These are phyloP conservation scores for Lepiota brunneoincarnata DNA, from an alignment of 768 basidiomycete species.

Conservation along the genomic window DNA sequence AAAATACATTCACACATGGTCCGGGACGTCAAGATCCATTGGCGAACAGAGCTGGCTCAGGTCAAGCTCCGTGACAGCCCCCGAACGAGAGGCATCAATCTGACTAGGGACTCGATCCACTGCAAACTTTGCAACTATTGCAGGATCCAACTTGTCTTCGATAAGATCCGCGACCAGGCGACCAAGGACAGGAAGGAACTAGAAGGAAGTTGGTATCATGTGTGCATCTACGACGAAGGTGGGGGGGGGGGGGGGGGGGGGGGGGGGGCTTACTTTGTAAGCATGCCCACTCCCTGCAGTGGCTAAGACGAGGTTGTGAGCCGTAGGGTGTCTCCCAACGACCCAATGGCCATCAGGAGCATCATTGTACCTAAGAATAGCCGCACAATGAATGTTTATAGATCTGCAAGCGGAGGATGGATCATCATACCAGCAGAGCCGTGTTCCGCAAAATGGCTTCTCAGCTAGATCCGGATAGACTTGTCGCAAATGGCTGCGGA, in stretches of 20 bases:
- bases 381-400: neutral
- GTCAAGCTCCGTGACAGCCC: slow-evolving; percentile 37
- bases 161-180: slow-evolving; percentile 71
- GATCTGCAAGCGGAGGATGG: slow-evolving; percentile 1
- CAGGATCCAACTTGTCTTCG: slow-evolving; percentile 55
- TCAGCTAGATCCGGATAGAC: slow-evolving; percentile 79
- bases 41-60: slow-evolving; percentile 47
- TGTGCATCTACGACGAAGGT: neutral
- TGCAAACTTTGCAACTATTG: slow-evolving; percentile 59
- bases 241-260: slow-evolving; percentile 5
- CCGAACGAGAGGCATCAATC: slow-evolving; percentile 32
- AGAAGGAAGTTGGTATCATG: neutral
- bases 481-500: slow-evolving; percentile 50
- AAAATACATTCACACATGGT: neutral
- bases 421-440: slow-evolving; percentile 79
- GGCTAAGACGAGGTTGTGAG: slow-evolving; percentile 68
- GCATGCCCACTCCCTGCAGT: slow-evolving; percentile 89
- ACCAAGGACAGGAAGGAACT: slow-evolving; percentile 91
- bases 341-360: slow-evolving; percentile 87
- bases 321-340: slow-evolving; percentile 65
- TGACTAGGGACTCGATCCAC: slow-evolving; percentile 42
- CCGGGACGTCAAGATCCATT: slow-evolving; percentile 33
- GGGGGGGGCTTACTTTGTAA: slow-evolving; percentile 57
- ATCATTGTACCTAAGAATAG: slow-evolving; percentile 75
- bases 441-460: slow-evolving; percentile 67